A percentile compares a stretch with the other conserved stretches of the same genome.
Evolutionary conservation across 1,284 basidiomycete species (phyloP).

Genomic region (Exsudoporus floridanus): DNA sequence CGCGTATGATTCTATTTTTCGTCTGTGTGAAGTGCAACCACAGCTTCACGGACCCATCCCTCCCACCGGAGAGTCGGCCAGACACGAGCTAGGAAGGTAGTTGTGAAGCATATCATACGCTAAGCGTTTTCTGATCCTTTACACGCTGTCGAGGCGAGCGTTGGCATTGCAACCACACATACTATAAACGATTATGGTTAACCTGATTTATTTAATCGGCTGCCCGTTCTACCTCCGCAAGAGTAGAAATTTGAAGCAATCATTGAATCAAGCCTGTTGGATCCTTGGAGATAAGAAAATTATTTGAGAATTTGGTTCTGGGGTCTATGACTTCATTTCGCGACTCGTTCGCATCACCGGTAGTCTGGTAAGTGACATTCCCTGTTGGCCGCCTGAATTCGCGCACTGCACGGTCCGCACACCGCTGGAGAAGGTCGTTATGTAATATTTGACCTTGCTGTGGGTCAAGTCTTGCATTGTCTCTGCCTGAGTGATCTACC

Average conservation of each 20-base stretch:
- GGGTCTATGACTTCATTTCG: neutral
- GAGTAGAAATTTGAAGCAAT: neutral
- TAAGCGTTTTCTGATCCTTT: neutral
- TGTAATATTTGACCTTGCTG: neutral
- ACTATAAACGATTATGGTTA: neutral
- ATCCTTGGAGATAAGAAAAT: neutral
- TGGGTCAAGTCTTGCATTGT: neutral
- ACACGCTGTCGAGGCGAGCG: neutral
- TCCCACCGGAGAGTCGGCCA: constrained; percentile 37
- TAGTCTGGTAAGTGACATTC: neutral
- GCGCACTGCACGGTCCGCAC: neutral
- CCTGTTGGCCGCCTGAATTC: neutral
- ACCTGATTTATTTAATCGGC: neutral
- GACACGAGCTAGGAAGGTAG: constrained; percentile 24
- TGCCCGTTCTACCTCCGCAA: neutral
- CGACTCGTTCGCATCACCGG: neutral
- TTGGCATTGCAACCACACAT: neutral
- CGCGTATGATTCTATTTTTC: constrained; percentile 90
- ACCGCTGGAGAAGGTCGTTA: too few species aligned
- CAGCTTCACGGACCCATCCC: constrained; percentile 70
- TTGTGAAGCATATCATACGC: neutral
- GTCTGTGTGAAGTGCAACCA: constrained; percentile 86
- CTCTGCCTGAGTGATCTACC: neutral
- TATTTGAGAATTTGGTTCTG: neutral
- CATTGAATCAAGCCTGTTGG: neutral